A percentile compares a stretch with the other conserved stretches of the same genome.
Conservation (phyloP, 176 grass and related monocot genomes). For the Elymus sibiricus region DNA sequence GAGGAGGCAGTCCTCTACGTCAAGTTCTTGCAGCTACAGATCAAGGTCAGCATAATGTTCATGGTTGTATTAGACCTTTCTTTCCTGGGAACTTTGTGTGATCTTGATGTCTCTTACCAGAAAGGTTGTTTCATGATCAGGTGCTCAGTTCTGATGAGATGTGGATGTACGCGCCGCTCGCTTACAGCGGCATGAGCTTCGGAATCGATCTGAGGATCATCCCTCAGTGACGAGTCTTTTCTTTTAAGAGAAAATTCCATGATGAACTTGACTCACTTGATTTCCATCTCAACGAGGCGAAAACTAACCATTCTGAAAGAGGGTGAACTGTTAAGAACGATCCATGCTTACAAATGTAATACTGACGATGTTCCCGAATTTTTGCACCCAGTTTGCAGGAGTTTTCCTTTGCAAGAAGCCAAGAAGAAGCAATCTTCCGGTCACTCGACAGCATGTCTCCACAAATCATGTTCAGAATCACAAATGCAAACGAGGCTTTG, state of each 20-base stretch:
- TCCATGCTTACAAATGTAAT: neutral
- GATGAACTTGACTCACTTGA: neutral
- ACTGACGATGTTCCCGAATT: neutral
- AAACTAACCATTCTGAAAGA: neutral
- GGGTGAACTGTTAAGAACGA: neutral
- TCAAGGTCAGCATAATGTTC: slow-evolving; percentile 48
- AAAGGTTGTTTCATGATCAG: slow-evolving; percentile 30
- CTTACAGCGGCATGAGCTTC: slow-evolving; percentile 77
- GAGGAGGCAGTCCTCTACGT: slow-evolving; percentile 81
- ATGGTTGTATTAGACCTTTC: neutral
- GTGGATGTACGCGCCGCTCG: slow-evolving; percentile 88
- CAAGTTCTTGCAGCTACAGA: slow-evolving; percentile 80
- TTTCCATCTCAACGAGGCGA: neutral
- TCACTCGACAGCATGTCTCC: neutral
- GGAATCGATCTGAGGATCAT: slow-evolving; percentile 64
- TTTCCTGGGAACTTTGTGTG: neutral
- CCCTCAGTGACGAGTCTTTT: slow-evolving; percentile 21
- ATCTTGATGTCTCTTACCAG: slow-evolving; percentile 14
- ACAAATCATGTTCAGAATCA: neutral
- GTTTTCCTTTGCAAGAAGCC: neutral
- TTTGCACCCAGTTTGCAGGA: neutral
- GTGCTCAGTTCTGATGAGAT: slow-evolving; percentile 73
- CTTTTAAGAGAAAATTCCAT: neutral
- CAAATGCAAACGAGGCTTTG: neutral
- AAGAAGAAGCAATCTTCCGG: slow-evolving; percentile 7